Evolutionary conservation across 129 eudicot species (phyloP).

Genomic region (Gnaphalium uliginosum): DNA sequence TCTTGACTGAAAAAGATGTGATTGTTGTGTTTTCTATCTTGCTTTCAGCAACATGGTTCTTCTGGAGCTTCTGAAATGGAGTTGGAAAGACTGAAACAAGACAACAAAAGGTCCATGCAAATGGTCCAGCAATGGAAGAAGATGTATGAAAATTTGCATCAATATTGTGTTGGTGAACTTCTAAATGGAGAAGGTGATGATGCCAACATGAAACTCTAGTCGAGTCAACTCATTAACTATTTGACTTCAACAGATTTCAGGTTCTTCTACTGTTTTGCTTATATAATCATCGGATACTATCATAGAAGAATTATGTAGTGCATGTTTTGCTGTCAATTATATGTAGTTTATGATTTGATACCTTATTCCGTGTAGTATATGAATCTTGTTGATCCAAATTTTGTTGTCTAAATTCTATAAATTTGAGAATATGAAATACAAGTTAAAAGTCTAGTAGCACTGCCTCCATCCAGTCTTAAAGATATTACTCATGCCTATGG

Average conservation of each 20-base stretch:
- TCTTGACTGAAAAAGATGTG: not conserved
- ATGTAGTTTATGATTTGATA: constrained; percentile 12
- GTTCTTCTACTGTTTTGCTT: not conserved
- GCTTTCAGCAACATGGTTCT: constrained; percentile 76
- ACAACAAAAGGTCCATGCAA: constrained; percentile 57
- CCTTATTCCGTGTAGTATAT: not conserved
- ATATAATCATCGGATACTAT: not conserved
- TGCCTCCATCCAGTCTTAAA: not conserved
- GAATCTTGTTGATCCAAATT: not conserved
- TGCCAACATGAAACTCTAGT: constrained; percentile 22
- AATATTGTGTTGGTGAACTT: constrained; percentile 68
- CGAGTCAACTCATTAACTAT: not conserved
- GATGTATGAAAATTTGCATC: constrained; percentile 69
- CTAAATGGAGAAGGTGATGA: constrained; percentile 42
- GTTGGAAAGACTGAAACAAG: constrained; percentile 63
- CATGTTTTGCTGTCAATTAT: not conserved
- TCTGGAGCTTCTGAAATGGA: constrained; percentile 81
- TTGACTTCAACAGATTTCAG: constrained; percentile 16
- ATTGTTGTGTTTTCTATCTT: not conserved
- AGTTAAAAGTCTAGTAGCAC: not conserved
- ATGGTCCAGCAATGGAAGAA: constrained; percentile 83
- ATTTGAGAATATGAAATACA: not conserved
- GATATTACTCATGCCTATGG: not conserved
- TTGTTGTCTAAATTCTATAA: not conserved
- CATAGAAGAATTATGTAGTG: not conserved